Evolutionary conservation across 192 early-diverging fungal species (phyloP).

Genomic region (Chytriomyces sp.): DNA sequence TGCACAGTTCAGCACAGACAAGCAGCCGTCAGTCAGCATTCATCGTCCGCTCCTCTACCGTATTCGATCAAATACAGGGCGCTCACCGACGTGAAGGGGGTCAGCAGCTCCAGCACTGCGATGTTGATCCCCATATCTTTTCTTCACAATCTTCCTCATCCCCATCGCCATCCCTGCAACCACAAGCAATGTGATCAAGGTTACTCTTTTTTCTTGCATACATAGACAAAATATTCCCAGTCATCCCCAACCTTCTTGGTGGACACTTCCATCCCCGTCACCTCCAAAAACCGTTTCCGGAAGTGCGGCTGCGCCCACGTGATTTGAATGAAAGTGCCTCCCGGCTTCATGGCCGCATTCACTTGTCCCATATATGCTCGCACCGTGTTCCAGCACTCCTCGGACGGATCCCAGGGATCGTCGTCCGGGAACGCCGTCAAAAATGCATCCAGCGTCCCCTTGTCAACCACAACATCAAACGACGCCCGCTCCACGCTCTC

Average conservation of each 20-base stretch:
- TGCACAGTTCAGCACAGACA: no score
- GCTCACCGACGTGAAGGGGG: no score
- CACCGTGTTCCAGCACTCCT: slow-evolving; percentile 67
- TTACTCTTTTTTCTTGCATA: slow-evolving; percentile 3
- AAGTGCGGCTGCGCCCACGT: slow-evolving; percentile 94
- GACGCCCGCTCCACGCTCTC: slow-evolving; percentile 32
- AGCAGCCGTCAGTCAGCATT: no score
- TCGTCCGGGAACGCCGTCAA: slow-evolving; percentile 67
- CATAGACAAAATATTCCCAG: slow-evolving; percentile 39
- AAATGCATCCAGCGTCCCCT: slow-evolving; percentile 90
- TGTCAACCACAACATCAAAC: slow-evolving; percentile 83
- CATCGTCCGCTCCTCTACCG: no score
- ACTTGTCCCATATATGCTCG: slow-evolving; percentile 77
- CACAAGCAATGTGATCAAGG: no score
- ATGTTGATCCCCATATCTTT: no score
- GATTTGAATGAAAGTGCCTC: slow-evolving; percentile 83
- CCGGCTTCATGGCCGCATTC: slow-evolving; percentile 69
- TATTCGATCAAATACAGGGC: no score
- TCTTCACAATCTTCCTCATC: no score
- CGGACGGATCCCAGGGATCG: slow-evolving; percentile 85
- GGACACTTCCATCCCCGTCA: slow-evolving; percentile 48
- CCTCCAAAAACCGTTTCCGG: slow-evolving; percentile 69
- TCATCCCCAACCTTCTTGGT: slow-evolving; percentile 54
- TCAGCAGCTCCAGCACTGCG: no score
- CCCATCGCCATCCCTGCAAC: no score